Evolutionary conservation across 805 yeast species (phyloP).

Genomic region (Barnettozyma pratensis): DNA sequence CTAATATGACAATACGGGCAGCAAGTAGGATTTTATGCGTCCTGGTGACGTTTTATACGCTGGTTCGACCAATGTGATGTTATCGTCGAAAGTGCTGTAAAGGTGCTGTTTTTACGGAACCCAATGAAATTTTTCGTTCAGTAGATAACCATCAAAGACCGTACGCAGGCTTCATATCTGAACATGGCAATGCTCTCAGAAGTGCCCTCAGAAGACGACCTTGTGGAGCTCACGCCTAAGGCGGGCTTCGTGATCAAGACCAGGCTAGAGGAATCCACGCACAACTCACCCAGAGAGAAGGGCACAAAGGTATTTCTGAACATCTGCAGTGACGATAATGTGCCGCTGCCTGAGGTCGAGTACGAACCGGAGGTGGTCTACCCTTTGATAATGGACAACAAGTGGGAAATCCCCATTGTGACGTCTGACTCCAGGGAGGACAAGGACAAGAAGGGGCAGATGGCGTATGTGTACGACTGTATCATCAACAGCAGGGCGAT

Average conservation of each 20-base stretch:
- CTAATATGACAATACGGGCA: too few relatives aligned
- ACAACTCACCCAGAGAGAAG: conserved; percentile 9
- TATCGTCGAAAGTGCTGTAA: too few relatives aligned
- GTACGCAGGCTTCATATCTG: not conserved
- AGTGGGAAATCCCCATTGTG: conserved; percentile 85
- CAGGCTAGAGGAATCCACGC: conserved; percentile 27
- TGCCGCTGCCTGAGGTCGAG: conserved; percentile 55
- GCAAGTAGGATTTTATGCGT: too few relatives aligned
- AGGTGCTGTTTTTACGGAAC: too few relatives aligned
- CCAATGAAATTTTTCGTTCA: too few relatives aligned
- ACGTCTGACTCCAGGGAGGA: conserved; percentile 52
- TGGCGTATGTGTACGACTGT: conserved; percentile 72
- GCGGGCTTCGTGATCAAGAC: conserved; percentile 77
- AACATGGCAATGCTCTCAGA: not conserved
- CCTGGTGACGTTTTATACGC: too few relatives aligned
- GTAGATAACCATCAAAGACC: too few relatives aligned
- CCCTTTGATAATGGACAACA: conserved; percentile 57
- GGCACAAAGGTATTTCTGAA: conserved; percentile 73
- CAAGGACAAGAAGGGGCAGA: conserved; percentile 64
- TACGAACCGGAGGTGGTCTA: conserved; percentile 57
- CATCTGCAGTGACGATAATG: conserved; percentile 58
- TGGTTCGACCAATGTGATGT: too few relatives aligned
- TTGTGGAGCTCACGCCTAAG: conserved; percentile 34
- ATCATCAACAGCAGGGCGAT: conserved; percentile 62
- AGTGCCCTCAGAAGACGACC: not conserved